These are phyloP conservation scores for Sutorius australiensis DNA, from an alignment of 768 basidiomycete species.

Conservation along the genomic window DNA sequence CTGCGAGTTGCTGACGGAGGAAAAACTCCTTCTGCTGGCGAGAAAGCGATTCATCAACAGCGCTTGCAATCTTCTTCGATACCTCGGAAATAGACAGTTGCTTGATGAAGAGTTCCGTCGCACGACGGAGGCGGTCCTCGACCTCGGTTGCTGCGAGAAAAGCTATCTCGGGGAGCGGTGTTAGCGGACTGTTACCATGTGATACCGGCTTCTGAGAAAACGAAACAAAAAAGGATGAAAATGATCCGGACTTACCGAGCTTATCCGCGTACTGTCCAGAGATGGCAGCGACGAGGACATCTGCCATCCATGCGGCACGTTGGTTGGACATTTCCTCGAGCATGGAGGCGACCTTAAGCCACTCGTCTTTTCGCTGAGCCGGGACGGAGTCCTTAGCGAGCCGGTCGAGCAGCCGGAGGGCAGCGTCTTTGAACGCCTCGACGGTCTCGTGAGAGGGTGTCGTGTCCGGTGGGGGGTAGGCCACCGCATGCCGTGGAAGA, in stretches of 20 bases:
- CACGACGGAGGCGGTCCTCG: slow-evolving; percentile 60
- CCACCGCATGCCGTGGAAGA: slow-evolving; percentile 42
- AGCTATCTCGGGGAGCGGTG: slow-evolving; percentile 34
- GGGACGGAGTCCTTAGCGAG: slow-evolving; percentile 43
- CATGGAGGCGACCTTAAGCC: slow-evolving; percentile 64
- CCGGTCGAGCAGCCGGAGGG: slow-evolving; percentile 62
- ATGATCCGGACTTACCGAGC: slow-evolving; percentile 47
- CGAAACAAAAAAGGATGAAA: neutral
- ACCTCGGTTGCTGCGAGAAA: slow-evolving; percentile 58
- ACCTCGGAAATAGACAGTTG: slow-evolving; percentile 78
- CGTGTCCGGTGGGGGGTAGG: slow-evolving; percentile 40
- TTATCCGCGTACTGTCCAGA: slow-evolving; percentile 68
- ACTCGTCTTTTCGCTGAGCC: slow-evolving; percentile 58
- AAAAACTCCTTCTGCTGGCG: slow-evolving; percentile 89
- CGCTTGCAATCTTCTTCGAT: slow-evolving; percentile 72
- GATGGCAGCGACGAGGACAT: slow-evolving; percentile 58
- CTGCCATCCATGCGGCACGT: slow-evolving; percentile 70
- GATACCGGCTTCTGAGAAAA: neutral
- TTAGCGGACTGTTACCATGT: slow-evolving; percentile 1
- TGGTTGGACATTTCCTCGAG: slow-evolving; percentile 67
- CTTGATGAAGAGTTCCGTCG: slow-evolving; percentile 69
- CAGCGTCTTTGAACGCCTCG: slow-evolving; percentile 66
- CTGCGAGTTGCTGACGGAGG: slow-evolving; percentile 77
- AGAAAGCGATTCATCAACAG: slow-evolving; percentile 79
- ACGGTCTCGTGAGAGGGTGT: slow-evolving; percentile 53